phyloP scores from a whole-genome alignment of 164 flowering plant genomes.

The Amborella trichopoda region DNA sequence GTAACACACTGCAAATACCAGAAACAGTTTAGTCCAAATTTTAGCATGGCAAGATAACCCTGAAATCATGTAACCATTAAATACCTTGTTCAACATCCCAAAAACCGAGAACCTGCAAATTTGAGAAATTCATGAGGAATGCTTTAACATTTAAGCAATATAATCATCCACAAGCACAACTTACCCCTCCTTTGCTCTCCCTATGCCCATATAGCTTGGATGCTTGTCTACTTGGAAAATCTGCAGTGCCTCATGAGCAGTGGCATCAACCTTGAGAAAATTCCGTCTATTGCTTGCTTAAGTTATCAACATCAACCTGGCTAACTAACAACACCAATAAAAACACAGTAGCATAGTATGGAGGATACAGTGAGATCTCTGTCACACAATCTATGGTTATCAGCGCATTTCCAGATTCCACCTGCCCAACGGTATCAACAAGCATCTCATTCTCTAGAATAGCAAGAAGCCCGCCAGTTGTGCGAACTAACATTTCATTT shows the following conservation, averaged over 20 bases:
- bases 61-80: not conserved
- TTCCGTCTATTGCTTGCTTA: constrained; percentile 47
- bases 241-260: constrained; percentile 86
- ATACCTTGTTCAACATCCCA: constrained; percentile 97
- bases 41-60: not conserved
- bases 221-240: constrained; percentile 94
- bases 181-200: constrained; percentile 97
- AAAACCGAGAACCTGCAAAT: constrained; percentile 92
- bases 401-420: constrained; percentile 60
- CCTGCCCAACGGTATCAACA: constrained; percentile 77
- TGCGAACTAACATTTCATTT: constrained; percentile 95
- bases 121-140: constrained; percentile 1
- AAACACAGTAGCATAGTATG: not conserved
- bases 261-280: constrained; percentile 91
- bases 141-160: not conserved
- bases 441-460: constrained; percentile 87
- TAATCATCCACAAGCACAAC: not conserved
- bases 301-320: too few species aligned
- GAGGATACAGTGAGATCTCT: constrained; percentile 84
- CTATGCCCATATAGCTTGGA: constrained; percentile 99
- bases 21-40: constrained; percentile 12
- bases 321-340: not conserved
- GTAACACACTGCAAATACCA: constrained; percentile 67
- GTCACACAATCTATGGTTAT: constrained; percentile 63
- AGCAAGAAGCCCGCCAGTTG: constrained; percentile 94